Evolutionary conservation across 805 yeast genomes (phyloP), one percentile per base, ranked within the genome.

Genomic region (Tetrapisispora fleetii): DNA sequence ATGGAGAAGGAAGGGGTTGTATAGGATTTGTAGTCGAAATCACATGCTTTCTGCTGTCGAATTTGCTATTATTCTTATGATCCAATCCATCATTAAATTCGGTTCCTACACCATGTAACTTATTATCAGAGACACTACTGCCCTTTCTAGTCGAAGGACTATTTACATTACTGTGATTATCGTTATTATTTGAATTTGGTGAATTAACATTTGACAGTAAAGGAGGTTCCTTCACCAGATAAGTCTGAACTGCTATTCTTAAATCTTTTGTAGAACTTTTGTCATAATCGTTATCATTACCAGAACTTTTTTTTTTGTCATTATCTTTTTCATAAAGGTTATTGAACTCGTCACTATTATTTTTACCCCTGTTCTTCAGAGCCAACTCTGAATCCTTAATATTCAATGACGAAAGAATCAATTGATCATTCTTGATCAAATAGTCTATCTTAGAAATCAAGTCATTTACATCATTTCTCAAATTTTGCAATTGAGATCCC

Each of bases 391-490:
- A 24, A 8, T 24, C 28, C 16, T 22, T 24, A 39, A n/a, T 57
- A 10, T 37, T 56, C 41, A 83, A 59, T 2, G 83, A 87, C 49
- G 80, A 81, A 0, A 88, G 79, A 38, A 84, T 76, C 4, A 84
- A 64, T 24, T 78, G 75, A 65, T 83, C 91, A 68, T 81, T 83
- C 60, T 79, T 75, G 37, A 78, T 75, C 42, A 81, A 64, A 65
- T 76, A 74, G 58, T 83, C 87, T 56, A 85, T 80, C 68, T 84
- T 81, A 39, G 83, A 73, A 56, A 83, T 80, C 54, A 88, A 68
- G 55, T 83, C 91, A 59, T 85, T 90, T 6, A 88, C 89, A 56
- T 90, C 97, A 56, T 85, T 85, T 55, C 89, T 76, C 57, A 90
- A 69, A 47, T 83, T 75, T 57, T 88, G 95, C 27, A 89, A 81